Evolutionary conservation across 2,329 filamentous ascomycete genomes (phyloP).

Genomic region (Botryosphaeria dothidea): DNA sequence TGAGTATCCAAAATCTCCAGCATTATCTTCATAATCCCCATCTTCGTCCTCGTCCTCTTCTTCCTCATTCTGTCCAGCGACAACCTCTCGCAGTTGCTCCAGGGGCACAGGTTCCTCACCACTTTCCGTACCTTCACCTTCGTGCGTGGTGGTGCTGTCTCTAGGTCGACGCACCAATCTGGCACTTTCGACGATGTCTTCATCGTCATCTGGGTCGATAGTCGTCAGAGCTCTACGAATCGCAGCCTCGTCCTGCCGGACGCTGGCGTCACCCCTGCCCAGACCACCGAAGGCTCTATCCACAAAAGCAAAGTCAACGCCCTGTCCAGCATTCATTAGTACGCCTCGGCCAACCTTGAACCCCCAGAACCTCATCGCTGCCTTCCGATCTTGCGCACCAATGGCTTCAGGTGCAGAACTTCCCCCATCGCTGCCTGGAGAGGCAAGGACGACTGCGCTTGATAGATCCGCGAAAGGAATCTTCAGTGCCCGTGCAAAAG

Average conservation of each 20-base stretch:
- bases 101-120: constrained; percentile 13
- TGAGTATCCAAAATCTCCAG: constrained; percentile 32
- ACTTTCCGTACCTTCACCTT: constrained; percentile 26
- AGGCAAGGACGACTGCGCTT: constrained; percentile 34
- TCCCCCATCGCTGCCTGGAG: constrained; percentile 20
- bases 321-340: constrained; percentile 57
- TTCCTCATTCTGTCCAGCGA: constrained; percentile 22
- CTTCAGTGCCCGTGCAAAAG: constrained; percentile 56
- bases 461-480: constrained; percentile 55
- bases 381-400: constrained; percentile 45
- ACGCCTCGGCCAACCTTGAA: constrained; percentile 60
- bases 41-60: constrained; percentile 38
- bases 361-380: constrained; percentile 58
- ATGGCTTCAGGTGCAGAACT: constrained; percentile 23
- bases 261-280: constrained; percentile 45
- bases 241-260: constrained; percentile 44
- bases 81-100: constrained; percentile 25
- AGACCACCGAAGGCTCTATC: constrained; percentile 64
- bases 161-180: neutral
- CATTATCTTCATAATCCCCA: constrained; percentile 31
- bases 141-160: neutral
- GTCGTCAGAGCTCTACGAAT: constrained; percentile 45
- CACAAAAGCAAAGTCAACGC: constrained; percentile 58
- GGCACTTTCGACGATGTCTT: constrained; percentile 35
- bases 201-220: constrained; percentile 48